A percentile compares a stretch with the other conserved stretches of the same genome.
These are phyloP conservation scores for Penicillium sp. DNA, from an alignment of 2,329 filamentous ascomycete genomes.

Conservation along the genomic window DNA sequence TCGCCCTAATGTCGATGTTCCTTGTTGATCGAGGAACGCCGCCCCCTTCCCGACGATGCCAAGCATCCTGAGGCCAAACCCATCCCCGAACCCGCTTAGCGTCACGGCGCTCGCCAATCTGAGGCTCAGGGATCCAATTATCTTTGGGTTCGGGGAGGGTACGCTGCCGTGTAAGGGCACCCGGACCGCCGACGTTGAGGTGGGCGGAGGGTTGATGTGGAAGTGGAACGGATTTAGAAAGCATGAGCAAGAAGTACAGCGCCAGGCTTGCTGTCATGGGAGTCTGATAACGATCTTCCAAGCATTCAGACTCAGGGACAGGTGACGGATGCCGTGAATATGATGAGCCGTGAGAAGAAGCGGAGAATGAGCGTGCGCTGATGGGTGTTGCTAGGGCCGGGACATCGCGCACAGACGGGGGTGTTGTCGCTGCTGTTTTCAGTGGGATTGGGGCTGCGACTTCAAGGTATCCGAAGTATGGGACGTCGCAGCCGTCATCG, in stretches of 20 bases:
- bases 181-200: conserved; percentile 62
- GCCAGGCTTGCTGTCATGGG: conserved; percentile 60
- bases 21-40: conserved; percentile 30
- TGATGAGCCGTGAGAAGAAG: conserved; percentile 20
- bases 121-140: conserved; percentile 62
- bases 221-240: conserved; percentile 61
- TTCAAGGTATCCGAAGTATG: conserved; percentile 88
- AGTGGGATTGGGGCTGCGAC: conserved; percentile 61
- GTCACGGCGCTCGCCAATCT: conserved; percentile 60
- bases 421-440: conserved; percentile 39
- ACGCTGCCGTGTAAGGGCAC: conserved; percentile 57
- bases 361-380: conserved; percentile 28
- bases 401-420: conserved; percentile 13
- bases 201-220: conserved; percentile 58
- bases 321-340: conserved; percentile 17
- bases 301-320: conserved; percentile 8
- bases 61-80: conserved; percentile 62
- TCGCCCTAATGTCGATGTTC: conserved; percentile 24
- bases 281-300: conserved; percentile 19
- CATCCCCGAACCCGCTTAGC: conserved; percentile 62
- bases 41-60: conserved; percentile 57
- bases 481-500: conserved; percentile 59
- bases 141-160: conserved; percentile 56
- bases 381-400: conserved; percentile 32
- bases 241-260: conserved; percentile 66